A percentile compares a stretch with the other conserved stretches of the same genome.
These are phyloP conservation scores for Trichomonas tenax DNA, from an alignment of 208 protist species.

Conservation along the genomic window DNA sequence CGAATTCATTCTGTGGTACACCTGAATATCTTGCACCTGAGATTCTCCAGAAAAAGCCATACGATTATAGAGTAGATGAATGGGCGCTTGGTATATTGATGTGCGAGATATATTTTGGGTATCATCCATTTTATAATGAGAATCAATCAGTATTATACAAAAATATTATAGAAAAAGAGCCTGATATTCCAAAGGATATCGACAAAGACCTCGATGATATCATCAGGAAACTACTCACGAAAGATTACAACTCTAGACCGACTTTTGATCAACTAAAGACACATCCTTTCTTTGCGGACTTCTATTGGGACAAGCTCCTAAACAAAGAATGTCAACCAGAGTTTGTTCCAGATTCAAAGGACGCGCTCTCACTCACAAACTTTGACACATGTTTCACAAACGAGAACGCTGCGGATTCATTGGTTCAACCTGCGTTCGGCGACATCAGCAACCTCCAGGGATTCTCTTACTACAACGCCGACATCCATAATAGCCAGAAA, in stretches of 20 bases:
- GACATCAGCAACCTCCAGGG: neutral
- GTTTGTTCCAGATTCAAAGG: neutral
- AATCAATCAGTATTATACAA: neutral
- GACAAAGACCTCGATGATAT: neutral
- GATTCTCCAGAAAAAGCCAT: neutral
- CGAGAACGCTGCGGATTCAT: conserved; percentile 26
- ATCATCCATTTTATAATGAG: neutral
- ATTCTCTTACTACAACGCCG: neutral
- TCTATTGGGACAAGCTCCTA: neutral
- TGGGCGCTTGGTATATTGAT: conserved; percentile 3
- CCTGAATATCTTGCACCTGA: neutral
- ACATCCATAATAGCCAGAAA: too few species aligned
- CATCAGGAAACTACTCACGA: neutral
- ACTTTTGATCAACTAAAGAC: neutral
- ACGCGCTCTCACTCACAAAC: conserved; percentile 6
- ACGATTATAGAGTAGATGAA: neutral
- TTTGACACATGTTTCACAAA: conserved; percentile 29
- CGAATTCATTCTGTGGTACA: neutral
- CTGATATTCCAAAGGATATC: neutral
- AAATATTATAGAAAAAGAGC: neutral
- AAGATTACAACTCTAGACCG: neutral
- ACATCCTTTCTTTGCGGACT: neutral
- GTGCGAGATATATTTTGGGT: neutral
- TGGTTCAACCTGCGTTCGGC: neutral
- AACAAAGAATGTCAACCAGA: conserved; percentile 3